phyloP scores from a whole-genome alignment of 306 rosid species.

The cucumber (Cucumis sativus) region Cucumber_9930_V3 NC_026659.2:23339001-23339500 shows the following conservation, averaged over 20 bases:
- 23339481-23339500: conserved; percentile 67
- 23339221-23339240: background rate
- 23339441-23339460: conserved; percentile 38
- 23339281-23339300: background rate
- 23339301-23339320: background rate
- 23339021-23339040: too few species aligned
- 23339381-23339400: background rate
- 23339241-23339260: background rate
- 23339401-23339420: background rate
- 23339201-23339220: background rate
- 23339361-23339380: background rate
- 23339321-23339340: background rate
- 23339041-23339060: too few species aligned
- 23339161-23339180: background rate
- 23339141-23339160: background rate
- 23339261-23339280: background rate
- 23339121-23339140: background rate
- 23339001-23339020: too few species aligned
- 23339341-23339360: background rate
- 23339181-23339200: background rate
- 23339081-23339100: background rate
- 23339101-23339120: background rate
- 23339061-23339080: background rate
- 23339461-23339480: conserved; percentile 66
- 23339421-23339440: background rate